Evolutionary conservation across 2,329 filamentous ascomycete species (phyloP).

Genomic region (Pezicula rhizophila): DNA sequence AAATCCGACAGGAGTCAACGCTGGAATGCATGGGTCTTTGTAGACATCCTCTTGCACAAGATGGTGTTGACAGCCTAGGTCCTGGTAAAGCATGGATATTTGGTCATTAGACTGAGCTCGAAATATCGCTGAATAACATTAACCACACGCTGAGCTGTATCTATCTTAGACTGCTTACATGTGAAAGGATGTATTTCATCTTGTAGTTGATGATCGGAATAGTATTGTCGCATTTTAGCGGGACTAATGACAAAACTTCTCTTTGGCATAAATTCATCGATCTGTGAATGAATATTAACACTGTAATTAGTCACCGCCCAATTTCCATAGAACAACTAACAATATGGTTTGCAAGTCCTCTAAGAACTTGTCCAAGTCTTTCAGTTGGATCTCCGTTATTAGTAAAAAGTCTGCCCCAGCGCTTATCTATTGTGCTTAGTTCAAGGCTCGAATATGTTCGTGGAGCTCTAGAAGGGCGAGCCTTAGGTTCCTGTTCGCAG

Average conservation of each 20-base stretch:
- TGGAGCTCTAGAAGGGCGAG: slow-evolving; percentile 10
- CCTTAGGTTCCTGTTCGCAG: slow-evolving; percentile 13
- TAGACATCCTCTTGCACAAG: slow-evolving; percentile 50
- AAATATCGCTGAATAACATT: slow-evolving; percentile 19
- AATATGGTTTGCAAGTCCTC: slow-evolving; percentile 68
- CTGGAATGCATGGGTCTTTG: slow-evolving; percentile 53
- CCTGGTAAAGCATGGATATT: slow-evolving; percentile 53
- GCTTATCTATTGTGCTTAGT: slow-evolving; percentile 57
- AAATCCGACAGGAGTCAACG: slow-evolving; percentile 63
- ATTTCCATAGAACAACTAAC: slow-evolving; percentile 38
- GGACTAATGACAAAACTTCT: slow-evolving; percentile 69
- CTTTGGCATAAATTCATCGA: slow-evolving; percentile 62
- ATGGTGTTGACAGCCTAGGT: slow-evolving; percentile 53
- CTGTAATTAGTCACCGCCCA: neutral
- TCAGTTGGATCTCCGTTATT: slow-evolving; percentile 59
- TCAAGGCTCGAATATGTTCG: slow-evolving; percentile 32
- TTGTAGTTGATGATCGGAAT: slow-evolving; percentile 57
- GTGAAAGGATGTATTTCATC: slow-evolving; percentile 65
- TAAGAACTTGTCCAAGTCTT: slow-evolving; percentile 64
- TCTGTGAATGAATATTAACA: slow-evolving; percentile 33
- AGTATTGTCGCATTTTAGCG: slow-evolving; percentile 68
- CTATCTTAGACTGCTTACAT: slow-evolving; percentile 39
- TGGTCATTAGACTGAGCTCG: slow-evolving; percentile 32
- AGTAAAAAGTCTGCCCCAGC: slow-evolving; percentile 74
- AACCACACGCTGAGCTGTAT: neutral